Conservation (phyloP, 2,329 filamentous ascomycete genomes). For the Beauveria varroae region DNA sequence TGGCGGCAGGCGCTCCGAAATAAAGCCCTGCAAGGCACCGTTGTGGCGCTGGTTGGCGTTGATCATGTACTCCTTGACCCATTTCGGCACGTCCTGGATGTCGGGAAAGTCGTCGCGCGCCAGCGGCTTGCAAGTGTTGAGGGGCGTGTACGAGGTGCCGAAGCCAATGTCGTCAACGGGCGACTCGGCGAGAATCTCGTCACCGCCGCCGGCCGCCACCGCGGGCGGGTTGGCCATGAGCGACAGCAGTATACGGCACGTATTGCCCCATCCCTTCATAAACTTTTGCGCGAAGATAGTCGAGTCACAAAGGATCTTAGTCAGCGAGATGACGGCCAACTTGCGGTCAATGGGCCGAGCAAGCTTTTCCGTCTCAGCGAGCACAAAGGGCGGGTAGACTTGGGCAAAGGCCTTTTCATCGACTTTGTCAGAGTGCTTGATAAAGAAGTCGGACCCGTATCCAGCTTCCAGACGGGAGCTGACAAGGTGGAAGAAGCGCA, state of each 20-base stretch:
- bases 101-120: conserved; percentile 79
- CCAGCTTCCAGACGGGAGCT: conserved; percentile 70
- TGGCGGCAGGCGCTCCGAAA: conserved; percentile 60
- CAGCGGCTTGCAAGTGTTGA: conserved; percentile 79
- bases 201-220: conserved; percentile 55
- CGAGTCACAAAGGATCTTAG: conserved; percentile 84
- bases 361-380: conserved; percentile 83
- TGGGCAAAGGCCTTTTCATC: conserved; percentile 74
- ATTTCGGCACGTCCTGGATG: conserved; percentile 71
- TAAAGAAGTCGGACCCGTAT: conserved; percentile 89
- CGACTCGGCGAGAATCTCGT: conserved; percentile 74
- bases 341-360: conserved; percentile 86
- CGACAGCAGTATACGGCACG: conserved; percentile 81
- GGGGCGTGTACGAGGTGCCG: conserved; percentile 84
- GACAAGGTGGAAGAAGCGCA: conserved; percentile 90
- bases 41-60: conserved; percentile 66
- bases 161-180: conserved; percentile 95
- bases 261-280: conserved; percentile 84
- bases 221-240: conserved; percentile 80
- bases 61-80: conserved; percentile 74
- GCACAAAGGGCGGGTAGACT: conserved; percentile 79
- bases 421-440: conserved; percentile 72
- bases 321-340: conserved; percentile 84
- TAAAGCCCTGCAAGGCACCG: conserved; percentile 64
- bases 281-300: conserved; percentile 75